Evolutionary conservation across 169 alveolate genomes (phyloP).

Genomic region (Plasmodium cynomolgi): DNA sequence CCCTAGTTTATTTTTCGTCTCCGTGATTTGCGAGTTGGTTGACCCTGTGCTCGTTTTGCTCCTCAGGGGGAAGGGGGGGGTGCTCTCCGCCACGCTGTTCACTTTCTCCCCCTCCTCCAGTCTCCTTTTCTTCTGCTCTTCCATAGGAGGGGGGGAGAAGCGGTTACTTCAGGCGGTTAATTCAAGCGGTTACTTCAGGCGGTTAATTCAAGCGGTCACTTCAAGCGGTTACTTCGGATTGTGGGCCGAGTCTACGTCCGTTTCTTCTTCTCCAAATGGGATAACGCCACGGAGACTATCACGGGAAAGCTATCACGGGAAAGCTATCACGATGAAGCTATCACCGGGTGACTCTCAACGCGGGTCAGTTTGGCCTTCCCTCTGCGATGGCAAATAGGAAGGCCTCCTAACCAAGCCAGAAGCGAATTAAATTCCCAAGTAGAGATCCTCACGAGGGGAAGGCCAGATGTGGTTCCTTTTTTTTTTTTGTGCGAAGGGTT

Average conservation of each 20-base stretch:
- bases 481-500: no score
- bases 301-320: no score
- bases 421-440: not conserved
- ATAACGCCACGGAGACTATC: not conserved
- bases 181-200: no score
- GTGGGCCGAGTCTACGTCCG: not conserved
- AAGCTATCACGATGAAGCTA: not conserved
- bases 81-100: not conserved
- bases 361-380: not conserved
- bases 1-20: constrained; percentile 27
- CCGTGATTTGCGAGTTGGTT: constrained; percentile 25
- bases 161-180: no score
- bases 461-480: no score
- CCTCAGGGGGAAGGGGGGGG: not conserved
- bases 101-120: not conserved
- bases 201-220: no score
- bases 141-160: not conserved
- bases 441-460: not conserved
- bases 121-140: not conserved
- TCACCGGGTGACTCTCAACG: not conserved
- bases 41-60: not conserved
- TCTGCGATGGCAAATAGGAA: not conserved
- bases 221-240: not conserved
- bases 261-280: not conserved
- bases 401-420: not conserved